Conservation (phyloP, 176 grass and related monocot genomes). For the Puya raimondii region DNA sequence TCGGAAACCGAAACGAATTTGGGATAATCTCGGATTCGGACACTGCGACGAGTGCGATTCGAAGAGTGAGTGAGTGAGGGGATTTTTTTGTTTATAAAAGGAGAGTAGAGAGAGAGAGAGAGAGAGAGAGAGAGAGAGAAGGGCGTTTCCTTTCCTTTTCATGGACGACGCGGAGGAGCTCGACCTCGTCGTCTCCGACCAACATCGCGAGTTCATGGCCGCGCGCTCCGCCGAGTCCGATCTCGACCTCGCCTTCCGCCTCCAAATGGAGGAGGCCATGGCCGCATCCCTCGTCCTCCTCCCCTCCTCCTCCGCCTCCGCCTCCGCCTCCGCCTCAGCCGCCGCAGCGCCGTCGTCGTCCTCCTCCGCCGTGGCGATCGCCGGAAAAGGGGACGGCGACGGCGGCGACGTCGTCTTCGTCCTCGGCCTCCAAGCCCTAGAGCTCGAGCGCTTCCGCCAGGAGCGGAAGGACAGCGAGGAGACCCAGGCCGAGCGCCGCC, state of each 20-base stretch:
- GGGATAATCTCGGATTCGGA: too few species aligned
- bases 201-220: constrained; percentile 13
- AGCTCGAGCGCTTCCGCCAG: constrained; percentile 44
- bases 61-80: too few species aligned
- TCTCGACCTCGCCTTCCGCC: constrained; percentile 22
- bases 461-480: constrained; percentile 31
- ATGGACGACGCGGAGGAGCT: constrained; percentile 17
- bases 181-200: neutral
- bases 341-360: constrained; percentile 5
- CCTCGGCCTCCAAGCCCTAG: constrained; percentile 26
- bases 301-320: constrained; percentile 1
- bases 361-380: too few species aligned
- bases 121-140: too few species aligned
- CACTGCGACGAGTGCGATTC: too few species aligned
- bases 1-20: too few species aligned
- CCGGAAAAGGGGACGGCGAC: neutral
- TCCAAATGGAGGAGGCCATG: constrained; percentile 25
- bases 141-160: neutral
- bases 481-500: constrained; percentile 23
- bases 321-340: neutral
- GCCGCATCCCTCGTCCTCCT: constrained; percentile 8
- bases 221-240: constrained; percentile 11
- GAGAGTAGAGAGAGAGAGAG: too few species aligned
- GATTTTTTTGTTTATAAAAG: too few species aligned
- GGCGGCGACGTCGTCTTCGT: neutral